These are phyloP conservation scores for Starmerella bombicola DNA, from an alignment of 805 yeast genomes.

Conservation along the genomic window DNA sequence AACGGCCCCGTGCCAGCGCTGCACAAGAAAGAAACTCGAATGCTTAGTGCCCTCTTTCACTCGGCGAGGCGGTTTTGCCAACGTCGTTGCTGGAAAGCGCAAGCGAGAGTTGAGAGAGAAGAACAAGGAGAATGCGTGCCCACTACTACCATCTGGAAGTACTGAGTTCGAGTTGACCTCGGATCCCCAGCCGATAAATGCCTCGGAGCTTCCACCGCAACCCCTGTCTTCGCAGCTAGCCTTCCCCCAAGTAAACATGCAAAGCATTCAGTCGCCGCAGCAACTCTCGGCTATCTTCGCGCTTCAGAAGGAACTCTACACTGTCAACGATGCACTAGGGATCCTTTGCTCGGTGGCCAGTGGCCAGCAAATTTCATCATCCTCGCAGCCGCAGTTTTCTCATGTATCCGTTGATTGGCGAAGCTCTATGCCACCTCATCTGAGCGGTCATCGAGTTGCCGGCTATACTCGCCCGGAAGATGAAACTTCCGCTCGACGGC, in stretches of 20 bases:
- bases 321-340: conserved; percentile 31
- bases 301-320: conserved; percentile 25
- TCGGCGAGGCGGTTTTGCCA: conserved; percentile 38
- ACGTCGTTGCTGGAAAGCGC: conserved; percentile 29
- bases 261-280: conserved; percentile 6
- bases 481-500: neutral
- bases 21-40: conserved; percentile 67
- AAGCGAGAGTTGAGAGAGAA: no score
- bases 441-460: neutral
- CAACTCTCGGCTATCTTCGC: conserved; percentile 6
- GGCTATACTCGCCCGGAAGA: neutral
- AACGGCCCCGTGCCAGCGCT: conserved; percentile 75
- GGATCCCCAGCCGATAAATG: no score
- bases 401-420: neutral
- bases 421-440: neutral
- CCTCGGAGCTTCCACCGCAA: no score
- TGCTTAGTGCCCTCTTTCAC: conserved; percentile 58
- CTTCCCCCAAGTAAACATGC: no score
- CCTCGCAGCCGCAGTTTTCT: neutral
- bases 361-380: neutral
- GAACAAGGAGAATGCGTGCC: no score
- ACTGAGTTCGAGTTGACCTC: no score
- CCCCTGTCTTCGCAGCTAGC: no score
- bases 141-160: no score
- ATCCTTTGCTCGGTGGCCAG: conserved; percentile 31